A percentile compares a stretch with the other conserved stretches of the same genome.
phyloP scores from a whole-genome alignment of 345 rosid species.

The Melaleuca alternifolia region DNA sequence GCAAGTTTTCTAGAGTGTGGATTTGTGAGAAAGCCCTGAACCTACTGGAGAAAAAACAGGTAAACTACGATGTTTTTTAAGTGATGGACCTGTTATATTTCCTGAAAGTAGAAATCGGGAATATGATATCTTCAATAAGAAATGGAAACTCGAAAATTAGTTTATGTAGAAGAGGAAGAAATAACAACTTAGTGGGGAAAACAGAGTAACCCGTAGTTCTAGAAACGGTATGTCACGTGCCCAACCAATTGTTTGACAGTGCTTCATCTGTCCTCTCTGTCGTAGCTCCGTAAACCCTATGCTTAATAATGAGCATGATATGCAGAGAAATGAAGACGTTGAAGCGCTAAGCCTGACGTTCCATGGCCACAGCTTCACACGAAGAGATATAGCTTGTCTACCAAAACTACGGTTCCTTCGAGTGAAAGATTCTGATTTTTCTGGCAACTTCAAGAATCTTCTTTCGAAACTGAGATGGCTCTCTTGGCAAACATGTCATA shows the following conservation, averaged over 20 bases:
- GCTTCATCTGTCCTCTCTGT: neutral
- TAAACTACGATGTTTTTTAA: neutral
- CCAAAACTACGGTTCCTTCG: neutral
- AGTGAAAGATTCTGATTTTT: neutral
- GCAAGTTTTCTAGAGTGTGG: neutral
- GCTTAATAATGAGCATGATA: too few species aligned
- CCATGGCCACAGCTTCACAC: neutral
- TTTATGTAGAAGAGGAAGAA: neutral
- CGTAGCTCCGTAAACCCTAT: neutral
- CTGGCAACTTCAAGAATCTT: neutral
- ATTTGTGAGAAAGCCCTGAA: fast-evolving
- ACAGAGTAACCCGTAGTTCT: neutral
- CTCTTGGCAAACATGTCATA: neutral
- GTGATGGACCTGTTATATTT: too few species aligned
- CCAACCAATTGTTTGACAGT: neutral
- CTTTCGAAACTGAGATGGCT: neutral
- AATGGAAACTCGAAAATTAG: neutral
- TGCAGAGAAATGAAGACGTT: neutral
- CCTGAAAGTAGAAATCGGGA: too few species aligned
- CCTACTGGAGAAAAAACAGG: neutral
- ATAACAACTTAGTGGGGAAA: neutral
- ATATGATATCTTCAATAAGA: neutral
- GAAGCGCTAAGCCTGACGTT: neutral
- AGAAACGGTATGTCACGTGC: fast-evolving
- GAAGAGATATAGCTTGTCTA: neutral